Evolutionary conservation across 108 stramenopile species (phyloP).

Genomic region (Pseudonitzschia multistriata): DNA sequence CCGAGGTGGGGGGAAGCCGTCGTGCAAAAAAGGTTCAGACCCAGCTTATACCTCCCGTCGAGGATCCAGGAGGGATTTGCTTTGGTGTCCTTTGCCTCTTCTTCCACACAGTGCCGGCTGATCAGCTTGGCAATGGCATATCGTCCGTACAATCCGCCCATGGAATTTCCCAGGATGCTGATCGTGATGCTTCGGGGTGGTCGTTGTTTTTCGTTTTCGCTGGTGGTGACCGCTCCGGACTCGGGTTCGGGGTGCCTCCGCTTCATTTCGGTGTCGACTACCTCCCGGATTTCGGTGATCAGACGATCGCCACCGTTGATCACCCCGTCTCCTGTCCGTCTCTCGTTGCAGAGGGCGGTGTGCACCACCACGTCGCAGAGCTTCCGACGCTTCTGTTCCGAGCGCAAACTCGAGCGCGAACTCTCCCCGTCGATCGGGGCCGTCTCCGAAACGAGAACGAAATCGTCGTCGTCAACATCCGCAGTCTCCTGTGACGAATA

Average conservation of each 20-base stretch:
- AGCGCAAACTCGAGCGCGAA: too few species aligned
- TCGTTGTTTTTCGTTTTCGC: not conserved
- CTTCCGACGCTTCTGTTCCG: not conserved
- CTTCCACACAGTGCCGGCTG: slow-evolving; percentile 26
- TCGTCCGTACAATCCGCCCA: slow-evolving; percentile 82
- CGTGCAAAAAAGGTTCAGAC: slow-evolving; percentile 78
- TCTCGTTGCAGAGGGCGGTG: slow-evolving; percentile 66
- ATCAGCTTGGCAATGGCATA: slow-evolving; percentile 73
- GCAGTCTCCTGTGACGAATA: too few species aligned
- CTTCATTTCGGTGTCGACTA: slow-evolving; percentile 53
- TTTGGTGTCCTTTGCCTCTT: not conserved
- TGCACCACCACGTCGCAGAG: slow-evolving; percentile 62
- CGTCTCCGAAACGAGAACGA: not conserved
- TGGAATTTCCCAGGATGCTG: slow-evolving; percentile 80
- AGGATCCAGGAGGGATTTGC: slow-evolving; percentile 21
- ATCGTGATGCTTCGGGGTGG: slow-evolving; percentile 51
- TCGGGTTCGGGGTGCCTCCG: slow-evolving; percentile 20
- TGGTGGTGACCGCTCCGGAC: not conserved
- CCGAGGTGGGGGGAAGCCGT: slow-evolving; percentile 88
- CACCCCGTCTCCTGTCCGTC: slow-evolving; percentile 78
- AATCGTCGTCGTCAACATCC: not conserved
- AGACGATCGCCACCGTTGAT: slow-evolving; percentile 70
- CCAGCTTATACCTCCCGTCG: slow-evolving; percentile 40
- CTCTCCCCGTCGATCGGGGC: not conserved
- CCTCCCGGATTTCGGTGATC: slow-evolving; percentile 62